Base-by-base conservation (phyloP, 148 eudicot species). In the Chenopodium suecicum region DNA sequence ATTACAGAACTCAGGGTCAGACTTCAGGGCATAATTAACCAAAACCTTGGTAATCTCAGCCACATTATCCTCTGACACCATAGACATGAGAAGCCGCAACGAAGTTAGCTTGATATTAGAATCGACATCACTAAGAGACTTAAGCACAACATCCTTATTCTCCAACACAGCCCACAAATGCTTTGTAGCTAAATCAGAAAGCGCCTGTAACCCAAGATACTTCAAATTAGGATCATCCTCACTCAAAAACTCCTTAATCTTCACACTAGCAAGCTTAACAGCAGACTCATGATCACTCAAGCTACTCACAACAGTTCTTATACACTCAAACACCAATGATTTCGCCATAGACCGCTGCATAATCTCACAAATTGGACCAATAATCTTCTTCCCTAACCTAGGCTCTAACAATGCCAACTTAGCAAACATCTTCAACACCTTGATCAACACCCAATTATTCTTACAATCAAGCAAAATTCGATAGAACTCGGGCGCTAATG, bases 381-480 rank as follows among this genome's bases (percentile, higher is more conserved):
- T 98, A 66, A 95, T 84, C 85, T 90, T 93, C 85, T 89, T 92
- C 47, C 83, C 97, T 88, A 95, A 80, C 89, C 99, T 88, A 32
- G 98, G 94, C 79, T 95, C 99, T 34, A 95, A 75, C 19, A 87
- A 89, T 4, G 90, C 97, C 91, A 95, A 84, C 84, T 89, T 90
- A 10, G 92, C 91, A 78, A 95, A 95, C 19, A 95, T 93, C 91
- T 95, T 95, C 80, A 95, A 80, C 73, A 95, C 97, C 89, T 95
- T 93, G 77, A 95, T 95, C 86, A 95, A 78, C 70, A 93, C 94
- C 99, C 99, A 95, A 82, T 95, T 95, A 83, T 93, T 93, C 91
- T 87, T 92, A 74, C 90, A 90, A 65, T 95, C 95, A 20, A 90
- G 81, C 84, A 93, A 91, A 83, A 95, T 79, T 82, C 86, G 82